phyloP scores from a whole-genome alignment of 148 eudicot species.

The Arbutus unedo region DNA sequence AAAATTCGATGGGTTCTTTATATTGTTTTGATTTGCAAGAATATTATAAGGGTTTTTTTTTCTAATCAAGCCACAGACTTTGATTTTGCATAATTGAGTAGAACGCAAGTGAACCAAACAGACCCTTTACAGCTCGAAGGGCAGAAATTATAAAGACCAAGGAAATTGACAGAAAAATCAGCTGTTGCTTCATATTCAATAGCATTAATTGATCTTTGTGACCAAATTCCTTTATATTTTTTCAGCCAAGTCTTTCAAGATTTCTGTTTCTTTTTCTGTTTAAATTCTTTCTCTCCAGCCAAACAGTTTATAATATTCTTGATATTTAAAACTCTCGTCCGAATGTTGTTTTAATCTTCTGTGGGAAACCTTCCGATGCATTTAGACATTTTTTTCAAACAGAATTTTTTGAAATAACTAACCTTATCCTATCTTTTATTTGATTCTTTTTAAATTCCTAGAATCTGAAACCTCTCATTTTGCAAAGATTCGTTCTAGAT shows the following conservation, averaged over 20 bases:
- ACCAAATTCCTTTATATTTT: neutral
- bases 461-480: slow-evolving; percentile 7
- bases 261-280: neutral
- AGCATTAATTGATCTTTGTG: neutral
- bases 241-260: neutral
- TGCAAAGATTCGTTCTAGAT: slow-evolving; percentile 15
- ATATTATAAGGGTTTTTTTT: neutral
- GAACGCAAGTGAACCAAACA: neutral
- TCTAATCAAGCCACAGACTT: neutral
- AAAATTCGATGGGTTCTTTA: neutral
- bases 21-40: neutral
- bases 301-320: neutral
- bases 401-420: neutral
- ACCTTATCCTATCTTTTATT: slow-evolving; percentile 13
- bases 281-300: slow-evolving; percentile 7
- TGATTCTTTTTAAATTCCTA: neutral
- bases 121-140: neutral
- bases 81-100: neutral
- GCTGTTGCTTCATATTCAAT: neutral
- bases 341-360: neutral
- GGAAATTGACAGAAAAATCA: too few relatives aligned
- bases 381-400: neutral
- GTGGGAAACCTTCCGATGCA: neutral
- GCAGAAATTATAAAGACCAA: neutral
- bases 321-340: neutral